These are phyloP conservation scores for Schoenoplectus triqueter DNA, from an alignment of 202 grass and related monocot species.

Conservation along the genomic window DNA sequence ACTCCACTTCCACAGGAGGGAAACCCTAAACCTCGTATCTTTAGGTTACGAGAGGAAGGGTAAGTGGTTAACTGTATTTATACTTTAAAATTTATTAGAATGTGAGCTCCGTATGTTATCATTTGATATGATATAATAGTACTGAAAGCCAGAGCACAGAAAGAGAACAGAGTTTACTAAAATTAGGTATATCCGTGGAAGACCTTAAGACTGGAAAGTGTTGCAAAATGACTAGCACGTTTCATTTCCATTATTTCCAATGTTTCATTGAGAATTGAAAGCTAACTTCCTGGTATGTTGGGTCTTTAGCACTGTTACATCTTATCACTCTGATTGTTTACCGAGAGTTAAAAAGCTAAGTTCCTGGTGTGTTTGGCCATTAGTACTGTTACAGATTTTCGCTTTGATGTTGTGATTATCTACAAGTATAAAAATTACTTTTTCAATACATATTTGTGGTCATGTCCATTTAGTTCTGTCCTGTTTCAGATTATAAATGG, in stretches of 20 bases:
- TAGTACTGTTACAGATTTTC: background rate
- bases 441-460: background rate
- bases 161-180: background rate
- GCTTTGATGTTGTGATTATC: background rate
- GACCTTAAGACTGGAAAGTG: background rate
- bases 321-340: constrained; percentile 12
- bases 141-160: background rate
- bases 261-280: background rate
- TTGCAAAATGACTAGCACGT: background rate
- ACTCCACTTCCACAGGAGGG: constrained; percentile 92
- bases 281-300: background rate
- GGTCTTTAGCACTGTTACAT: background rate
- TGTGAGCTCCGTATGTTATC: constrained; percentile 7
- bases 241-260: constrained; percentile 10
- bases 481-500: background rate
- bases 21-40: constrained; percentile 94
- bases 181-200: background rate
- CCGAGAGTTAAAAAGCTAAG: background rate
- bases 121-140: background rate
- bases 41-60: constrained; percentile 77
- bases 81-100: constrained; percentile 14
- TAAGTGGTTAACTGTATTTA: constrained; percentile 44
- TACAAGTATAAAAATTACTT: background rate
- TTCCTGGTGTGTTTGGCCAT: constrained; percentile 1
- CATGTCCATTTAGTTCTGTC: background rate